These are phyloP conservation scores for Protomyces arabidopsidicola DNA, from an alignment of 1,139 yeast species.

Conservation along the genomic window DNA sequence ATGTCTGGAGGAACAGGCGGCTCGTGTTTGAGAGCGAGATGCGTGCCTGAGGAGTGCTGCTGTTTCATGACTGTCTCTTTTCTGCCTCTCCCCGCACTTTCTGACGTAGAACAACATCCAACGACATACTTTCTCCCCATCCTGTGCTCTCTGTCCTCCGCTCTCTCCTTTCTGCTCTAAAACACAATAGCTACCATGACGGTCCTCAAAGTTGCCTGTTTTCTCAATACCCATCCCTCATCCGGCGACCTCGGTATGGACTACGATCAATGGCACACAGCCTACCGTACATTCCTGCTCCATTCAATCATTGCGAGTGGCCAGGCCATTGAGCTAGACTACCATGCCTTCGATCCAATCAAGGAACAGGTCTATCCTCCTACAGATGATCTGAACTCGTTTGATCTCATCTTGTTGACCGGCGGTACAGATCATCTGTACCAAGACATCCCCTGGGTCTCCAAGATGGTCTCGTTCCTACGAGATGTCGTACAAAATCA, in stretches of 20 bases:
- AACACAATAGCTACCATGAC: background rate
- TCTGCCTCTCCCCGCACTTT: background rate
- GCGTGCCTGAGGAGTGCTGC: background rate
- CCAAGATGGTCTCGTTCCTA: background rate
- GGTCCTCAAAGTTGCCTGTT: background rate
- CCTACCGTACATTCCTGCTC: background rate
- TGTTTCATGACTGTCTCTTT: background rate
- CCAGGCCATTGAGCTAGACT: background rate
- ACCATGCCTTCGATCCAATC: background rate
- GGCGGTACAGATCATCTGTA: conserved; percentile 1
- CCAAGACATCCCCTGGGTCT: conserved; percentile 2
- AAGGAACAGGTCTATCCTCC: background rate
- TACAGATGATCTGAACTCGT: background rate
- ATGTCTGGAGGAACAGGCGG: background rate
- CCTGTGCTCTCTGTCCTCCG: background rate
- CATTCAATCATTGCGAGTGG: background rate
- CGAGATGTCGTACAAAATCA: background rate
- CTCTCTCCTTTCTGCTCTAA: background rate
- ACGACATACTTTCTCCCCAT: no score
- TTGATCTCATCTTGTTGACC: conserved; percentile 3
- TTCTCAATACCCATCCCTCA: background rate
- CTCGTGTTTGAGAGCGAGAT: background rate
- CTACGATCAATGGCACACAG: background rate
- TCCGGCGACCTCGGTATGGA: background rate
- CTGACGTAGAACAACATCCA: background rate